Evolutionary conservation across 768 basidiomycete species (phyloP).

Genomic region (Tulasnella sp.): DNA sequence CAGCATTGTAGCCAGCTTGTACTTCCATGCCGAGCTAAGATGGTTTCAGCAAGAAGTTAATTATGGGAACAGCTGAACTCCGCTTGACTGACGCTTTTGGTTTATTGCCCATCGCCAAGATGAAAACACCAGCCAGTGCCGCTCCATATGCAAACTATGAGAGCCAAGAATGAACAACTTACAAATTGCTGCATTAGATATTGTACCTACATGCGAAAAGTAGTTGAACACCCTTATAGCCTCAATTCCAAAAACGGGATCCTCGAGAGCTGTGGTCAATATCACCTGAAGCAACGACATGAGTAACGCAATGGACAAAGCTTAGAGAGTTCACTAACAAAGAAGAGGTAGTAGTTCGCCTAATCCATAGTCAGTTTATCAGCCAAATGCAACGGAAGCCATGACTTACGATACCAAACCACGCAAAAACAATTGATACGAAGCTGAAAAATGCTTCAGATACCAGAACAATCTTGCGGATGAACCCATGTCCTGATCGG

Average conservation of each 20-base stretch:
- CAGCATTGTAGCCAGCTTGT: conserved; percentile 60
- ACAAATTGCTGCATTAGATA: neutral
- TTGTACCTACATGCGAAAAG: conserved; percentile 48
- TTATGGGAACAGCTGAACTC: too few relatives aligned
- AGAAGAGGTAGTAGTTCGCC: conserved; percentile 95
- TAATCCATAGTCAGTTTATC: conserved; percentile 22
- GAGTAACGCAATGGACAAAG: neutral
- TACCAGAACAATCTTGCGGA: conserved; percentile 60
- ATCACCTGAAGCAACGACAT: conserved; percentile 42
- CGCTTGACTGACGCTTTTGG: conserved; percentile 70
- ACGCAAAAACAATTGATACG: conserved; percentile 76
- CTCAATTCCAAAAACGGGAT: conserved; percentile 47
- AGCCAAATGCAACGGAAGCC: neutral
- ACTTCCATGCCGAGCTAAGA: conserved; percentile 66
- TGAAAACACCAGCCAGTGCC: conserved; percentile 75
- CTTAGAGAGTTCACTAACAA: conserved; percentile 39
- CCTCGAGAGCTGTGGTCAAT: conserved; percentile 77
- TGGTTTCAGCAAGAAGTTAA: neutral
- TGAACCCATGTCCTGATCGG: conserved; percentile 65
- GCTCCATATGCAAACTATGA: conserved; percentile 43
- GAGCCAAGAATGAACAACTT: conserved; percentile 12
- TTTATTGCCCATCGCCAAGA: conserved; percentile 93
- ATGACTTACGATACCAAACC: conserved; percentile 74
- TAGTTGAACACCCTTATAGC: conserved; percentile 64
- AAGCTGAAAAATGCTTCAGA: conserved; percentile 78